phyloP scores from a whole-genome alignment of 2,329 filamentous ascomycete species.

The Sporothrix euskadiensis region DNA sequence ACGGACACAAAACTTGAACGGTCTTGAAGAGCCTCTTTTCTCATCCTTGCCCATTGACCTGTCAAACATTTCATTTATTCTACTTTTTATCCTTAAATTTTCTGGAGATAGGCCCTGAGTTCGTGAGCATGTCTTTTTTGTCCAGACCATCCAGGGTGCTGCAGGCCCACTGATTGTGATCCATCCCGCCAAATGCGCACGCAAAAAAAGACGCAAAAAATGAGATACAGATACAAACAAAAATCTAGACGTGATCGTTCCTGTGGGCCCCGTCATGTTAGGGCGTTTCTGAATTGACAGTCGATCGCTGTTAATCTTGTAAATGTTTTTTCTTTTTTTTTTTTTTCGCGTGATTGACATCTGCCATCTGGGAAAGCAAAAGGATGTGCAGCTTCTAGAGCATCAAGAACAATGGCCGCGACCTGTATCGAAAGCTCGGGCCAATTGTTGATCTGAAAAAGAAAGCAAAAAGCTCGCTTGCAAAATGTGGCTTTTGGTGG shows the following conservation, averaged over 20 bases:
- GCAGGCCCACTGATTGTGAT: background rate
- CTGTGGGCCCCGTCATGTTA: background rate
- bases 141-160: background rate
- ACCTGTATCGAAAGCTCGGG: background rate
- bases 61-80: background rate
- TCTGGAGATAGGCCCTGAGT: background rate
- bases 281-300: background rate
- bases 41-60: background rate
- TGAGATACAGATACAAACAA: background rate
- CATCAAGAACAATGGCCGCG: background rate
- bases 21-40: background rate
- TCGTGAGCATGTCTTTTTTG: background rate
- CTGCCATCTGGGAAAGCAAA: background rate
- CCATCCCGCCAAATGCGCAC: background rate
- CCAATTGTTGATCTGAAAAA: background rate
- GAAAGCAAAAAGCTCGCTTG: background rate
- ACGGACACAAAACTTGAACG: too few species aligned
- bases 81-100: background rate
- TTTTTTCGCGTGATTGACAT: background rate
- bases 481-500: background rate
- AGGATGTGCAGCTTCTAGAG: background rate
- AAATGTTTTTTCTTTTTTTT: background rate
- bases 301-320: background rate
- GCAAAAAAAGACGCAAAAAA: background rate
- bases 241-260: background rate